Percentiles rank a stretch among this genome's conserved stretches.
Conservation (phyloP, 768 basidiomycete genomes). For the Rhizopogon vesiculosus region DNA sequence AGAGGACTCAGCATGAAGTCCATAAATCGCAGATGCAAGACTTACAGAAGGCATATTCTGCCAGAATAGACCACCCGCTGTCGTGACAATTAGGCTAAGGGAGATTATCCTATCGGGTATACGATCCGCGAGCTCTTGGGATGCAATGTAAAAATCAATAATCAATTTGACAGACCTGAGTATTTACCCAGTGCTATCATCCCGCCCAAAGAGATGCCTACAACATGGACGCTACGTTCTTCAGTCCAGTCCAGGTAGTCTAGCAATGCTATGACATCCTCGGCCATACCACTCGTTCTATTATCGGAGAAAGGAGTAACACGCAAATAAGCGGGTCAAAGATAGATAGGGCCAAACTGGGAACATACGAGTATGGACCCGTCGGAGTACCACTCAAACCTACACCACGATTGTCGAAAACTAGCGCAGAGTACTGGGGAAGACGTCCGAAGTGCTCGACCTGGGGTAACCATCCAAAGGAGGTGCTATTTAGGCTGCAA, state of each 20-base stretch:
- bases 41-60: constrained; percentile 62
- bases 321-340: too few relatives aligned
- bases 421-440: constrained; percentile 54
- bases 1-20: background rate
- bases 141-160: background rate
- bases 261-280: constrained; percentile 62
- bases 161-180: background rate
- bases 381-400: constrained; percentile 67
- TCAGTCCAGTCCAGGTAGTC: constrained; percentile 70
- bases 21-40: background rate
- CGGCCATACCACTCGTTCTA: constrained; percentile 76
- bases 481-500: constrained; percentile 55
- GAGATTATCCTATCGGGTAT: constrained; percentile 67
- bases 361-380: constrained; percentile 68
- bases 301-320: constrained; percentile 1
- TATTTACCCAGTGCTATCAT: constrained; percentile 75
- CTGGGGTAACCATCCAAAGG: constrained; percentile 61
- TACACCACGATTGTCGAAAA: constrained; percentile 84
- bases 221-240: constrained; percentile 57
- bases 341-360: background rate
- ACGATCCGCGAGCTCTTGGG: constrained; percentile 58
- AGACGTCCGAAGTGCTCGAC: constrained; percentile 58
- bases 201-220: constrained; percentile 75
- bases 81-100: constrained; percentile 65
- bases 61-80: constrained; percentile 55